phyloP scores from a whole-genome alignment of 108 stramenopile species.

The Cyclostephanos tholiformis region DNA sequence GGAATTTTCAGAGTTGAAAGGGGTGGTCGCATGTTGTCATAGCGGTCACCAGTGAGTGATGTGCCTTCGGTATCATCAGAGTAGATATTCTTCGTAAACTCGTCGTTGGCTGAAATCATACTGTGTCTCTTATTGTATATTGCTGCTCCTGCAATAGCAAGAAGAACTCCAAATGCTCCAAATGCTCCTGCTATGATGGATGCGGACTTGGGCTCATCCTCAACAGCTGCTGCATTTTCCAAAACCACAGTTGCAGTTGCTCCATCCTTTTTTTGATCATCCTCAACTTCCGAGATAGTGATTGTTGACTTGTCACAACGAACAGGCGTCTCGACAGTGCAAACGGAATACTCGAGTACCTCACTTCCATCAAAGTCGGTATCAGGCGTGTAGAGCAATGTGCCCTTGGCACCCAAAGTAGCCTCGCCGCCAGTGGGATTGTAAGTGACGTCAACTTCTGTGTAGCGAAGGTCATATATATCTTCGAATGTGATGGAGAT shows the following conservation, averaged over 20 bases:
- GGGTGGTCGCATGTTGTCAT: neutral
- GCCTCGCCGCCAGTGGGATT: constrained; percentile 10
- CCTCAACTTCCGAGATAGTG: constrained; percentile 9
- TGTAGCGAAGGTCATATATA: constrained; percentile 3
- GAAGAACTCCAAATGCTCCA: neutral
- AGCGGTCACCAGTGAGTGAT: neutral
- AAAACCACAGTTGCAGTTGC: neutral
- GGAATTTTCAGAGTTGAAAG: neutral
- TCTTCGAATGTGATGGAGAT: constrained; percentile 4
- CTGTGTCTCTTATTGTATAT: neutral
- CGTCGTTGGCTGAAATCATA: neutral
- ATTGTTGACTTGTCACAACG: constrained; percentile 17
- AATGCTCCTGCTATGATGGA: neutral
- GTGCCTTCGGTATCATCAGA: neutral
- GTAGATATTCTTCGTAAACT: neutral
- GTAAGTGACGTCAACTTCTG: constrained; percentile 1
- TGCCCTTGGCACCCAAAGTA: neutral
- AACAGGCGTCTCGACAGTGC: neutral
- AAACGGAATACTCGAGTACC: constrained; percentile 20
- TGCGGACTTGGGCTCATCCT: neutral
- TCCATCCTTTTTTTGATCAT: neutral
- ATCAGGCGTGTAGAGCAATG: constrained; percentile 21
- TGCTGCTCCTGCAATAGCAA: constrained; percentile 3
- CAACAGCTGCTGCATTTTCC: neutral
- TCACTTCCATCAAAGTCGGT: constrained; percentile 19